phyloP scores from a whole-genome alignment of 371 early-diverging fungal species.

The Funneliformis caledonium region DNA sequence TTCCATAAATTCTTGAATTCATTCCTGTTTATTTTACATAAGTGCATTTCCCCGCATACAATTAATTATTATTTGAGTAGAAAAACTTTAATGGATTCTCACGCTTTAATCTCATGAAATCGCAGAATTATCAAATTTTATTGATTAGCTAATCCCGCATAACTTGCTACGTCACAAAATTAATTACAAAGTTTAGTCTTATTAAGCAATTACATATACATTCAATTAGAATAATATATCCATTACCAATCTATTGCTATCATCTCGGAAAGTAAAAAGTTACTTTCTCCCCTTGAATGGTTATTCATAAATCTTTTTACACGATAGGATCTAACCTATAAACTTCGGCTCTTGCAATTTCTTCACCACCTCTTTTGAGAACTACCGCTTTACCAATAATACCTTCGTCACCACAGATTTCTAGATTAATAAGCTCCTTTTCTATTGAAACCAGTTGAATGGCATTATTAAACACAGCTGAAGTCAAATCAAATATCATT shows the following conservation, averaged over 20 bases:
- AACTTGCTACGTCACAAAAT: too few species aligned
- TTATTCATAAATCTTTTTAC: too few species aligned
- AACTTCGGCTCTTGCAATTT: constrained; percentile 7
- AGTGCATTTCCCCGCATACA: background rate
- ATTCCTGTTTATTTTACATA: background rate
- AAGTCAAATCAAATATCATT: background rate
- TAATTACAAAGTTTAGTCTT: too few species aligned
- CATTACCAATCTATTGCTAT: too few species aligned
- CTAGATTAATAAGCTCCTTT: background rate
- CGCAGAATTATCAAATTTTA: background rate
- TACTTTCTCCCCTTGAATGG: too few species aligned
- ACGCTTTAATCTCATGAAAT: background rate
- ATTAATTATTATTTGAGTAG: too few species aligned
- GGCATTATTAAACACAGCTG: background rate
- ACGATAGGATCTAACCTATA: background rate
- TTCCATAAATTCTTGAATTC: background rate
- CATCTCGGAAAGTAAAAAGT: too few species aligned
- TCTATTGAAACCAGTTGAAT: background rate
- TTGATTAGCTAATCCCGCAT: too few species aligned
- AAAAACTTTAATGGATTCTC: too few species aligned
- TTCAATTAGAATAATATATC: too few species aligned
- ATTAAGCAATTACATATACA: too few species aligned
- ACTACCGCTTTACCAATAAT: background rate
- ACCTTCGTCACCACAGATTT: background rate
- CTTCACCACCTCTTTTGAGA: background rate